Conservation (phyloP, 257 asterid genomes). For the Euphrasia confusa region DNA sequence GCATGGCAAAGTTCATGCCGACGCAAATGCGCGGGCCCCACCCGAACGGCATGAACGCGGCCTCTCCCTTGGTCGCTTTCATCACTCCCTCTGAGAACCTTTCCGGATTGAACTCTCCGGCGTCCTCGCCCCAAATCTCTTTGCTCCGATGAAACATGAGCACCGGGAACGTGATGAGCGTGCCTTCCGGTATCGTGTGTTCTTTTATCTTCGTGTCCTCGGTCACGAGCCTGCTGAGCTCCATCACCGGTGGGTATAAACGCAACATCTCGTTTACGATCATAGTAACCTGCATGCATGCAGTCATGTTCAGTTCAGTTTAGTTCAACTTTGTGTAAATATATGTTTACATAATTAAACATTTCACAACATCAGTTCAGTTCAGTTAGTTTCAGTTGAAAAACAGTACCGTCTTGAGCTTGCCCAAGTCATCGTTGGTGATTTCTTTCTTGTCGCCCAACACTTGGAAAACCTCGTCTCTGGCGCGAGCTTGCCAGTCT, state of each 20-base stretch:
- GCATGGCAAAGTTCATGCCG: constrained; percentile 21
- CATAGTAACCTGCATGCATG: constrained; percentile 22
- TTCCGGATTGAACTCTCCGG: constrained; percentile 30
- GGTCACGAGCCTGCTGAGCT: constrained; percentile 13
- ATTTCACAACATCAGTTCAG: no score
- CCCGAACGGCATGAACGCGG: constrained; percentile 29
- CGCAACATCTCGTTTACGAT: constrained; percentile 31
- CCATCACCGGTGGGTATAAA: constrained; percentile 28
- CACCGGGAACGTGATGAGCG: constrained; percentile 18
- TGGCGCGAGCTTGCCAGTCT: constrained; percentile 28
- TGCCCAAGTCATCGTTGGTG: constrained; percentile 18
- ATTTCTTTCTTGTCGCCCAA: constrained; percentile 15
- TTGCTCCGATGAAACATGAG: constrained; percentile 19
- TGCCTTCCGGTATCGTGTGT: constrained; percentile 23
- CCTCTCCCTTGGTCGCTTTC: constrained; percentile 30
- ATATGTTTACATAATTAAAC: no score
- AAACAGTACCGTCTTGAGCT: constrained; percentile 25
- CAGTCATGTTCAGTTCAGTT: no score
- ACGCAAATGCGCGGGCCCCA: constrained; percentile 36
- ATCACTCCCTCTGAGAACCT: constrained; percentile 26
- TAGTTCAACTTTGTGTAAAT: no score
- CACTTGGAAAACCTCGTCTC: constrained; percentile 28
- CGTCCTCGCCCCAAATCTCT: constrained; percentile 34
- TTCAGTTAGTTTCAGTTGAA: no score
- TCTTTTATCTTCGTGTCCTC: constrained; percentile 21